Conservation (phyloP, 306 rosid species). For the Cyamopsis tetragonoloba region DNA sequence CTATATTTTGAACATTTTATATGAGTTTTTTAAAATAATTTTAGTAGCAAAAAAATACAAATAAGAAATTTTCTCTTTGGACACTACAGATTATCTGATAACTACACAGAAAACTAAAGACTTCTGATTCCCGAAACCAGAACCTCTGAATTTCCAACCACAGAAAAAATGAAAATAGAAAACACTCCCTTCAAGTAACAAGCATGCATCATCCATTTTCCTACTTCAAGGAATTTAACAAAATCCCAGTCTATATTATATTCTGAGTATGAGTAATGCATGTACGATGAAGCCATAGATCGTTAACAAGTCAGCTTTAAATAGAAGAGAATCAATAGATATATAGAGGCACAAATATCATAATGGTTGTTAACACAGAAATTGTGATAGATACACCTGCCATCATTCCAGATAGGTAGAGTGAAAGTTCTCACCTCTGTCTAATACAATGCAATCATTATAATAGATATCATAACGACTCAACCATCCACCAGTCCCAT, state of each 20-base stretch:
- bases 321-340: background rate
- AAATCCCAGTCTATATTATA: background rate
- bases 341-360: background rate
- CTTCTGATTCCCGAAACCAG: background rate
- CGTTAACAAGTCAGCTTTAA: constrained; percentile 10
- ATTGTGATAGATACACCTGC: background rate
- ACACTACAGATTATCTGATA: constrained; percentile 1
- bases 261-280: background rate
- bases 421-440: constrained; percentile 67
- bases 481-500: constrained; percentile 99
- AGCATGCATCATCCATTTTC: constrained; percentile 1
- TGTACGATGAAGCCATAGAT: constrained; percentile 12
- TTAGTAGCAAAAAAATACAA: background rate
- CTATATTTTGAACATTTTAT: background rate
- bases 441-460: constrained; percentile 79
- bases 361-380: background rate
- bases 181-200: background rate
- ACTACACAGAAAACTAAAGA: background rate
- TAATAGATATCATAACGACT: constrained; percentile 95
- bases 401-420: constrained; percentile 16
- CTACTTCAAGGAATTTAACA: background rate
- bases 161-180: constrained; percentile 10
- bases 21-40: background rate
- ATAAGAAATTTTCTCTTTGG: background rate
- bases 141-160: constrained; percentile 7